Conservation (phyloP, 2,329 filamentous ascomycete species). For the Akanthomyces dipterigenus region DNA sequence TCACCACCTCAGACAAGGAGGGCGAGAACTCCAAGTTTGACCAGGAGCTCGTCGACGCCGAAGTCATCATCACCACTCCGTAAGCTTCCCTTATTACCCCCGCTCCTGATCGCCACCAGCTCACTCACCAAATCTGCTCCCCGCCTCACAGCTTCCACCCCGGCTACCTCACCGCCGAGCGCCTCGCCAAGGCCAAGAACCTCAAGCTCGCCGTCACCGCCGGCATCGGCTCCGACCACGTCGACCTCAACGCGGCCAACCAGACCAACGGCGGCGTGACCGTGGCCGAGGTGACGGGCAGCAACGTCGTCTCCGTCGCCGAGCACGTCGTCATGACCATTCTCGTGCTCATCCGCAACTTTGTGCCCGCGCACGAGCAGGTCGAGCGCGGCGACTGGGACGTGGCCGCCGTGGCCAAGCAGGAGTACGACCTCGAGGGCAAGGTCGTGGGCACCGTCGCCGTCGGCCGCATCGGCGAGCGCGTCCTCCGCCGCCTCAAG, state of each 20-base stretch:
- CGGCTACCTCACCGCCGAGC: constrained; percentile 93
- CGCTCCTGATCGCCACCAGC: too few relatives aligned
- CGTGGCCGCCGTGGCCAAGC: constrained; percentile 92
- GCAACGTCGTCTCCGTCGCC: constrained; percentile 96
- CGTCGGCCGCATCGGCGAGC: constrained; percentile 96
- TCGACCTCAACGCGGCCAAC: constrained; percentile 95
- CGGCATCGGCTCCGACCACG: constrained; percentile 96
- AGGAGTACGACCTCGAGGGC: constrained; percentile 94
- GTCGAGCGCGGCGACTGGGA: constrained; percentile 87
- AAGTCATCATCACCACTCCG: constrained; percentile 99
- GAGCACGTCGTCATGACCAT: constrained; percentile 99
- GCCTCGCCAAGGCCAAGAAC: constrained; percentile 96
- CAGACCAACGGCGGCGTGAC: constrained; percentile 96
- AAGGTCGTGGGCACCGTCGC: constrained; percentile 98
- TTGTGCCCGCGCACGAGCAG: constrained; percentile 94
- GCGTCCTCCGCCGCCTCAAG: constrained; percentile 92
- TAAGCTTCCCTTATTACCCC: constrained; percentile 32
- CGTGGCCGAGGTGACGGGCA: constrained; percentile 95
- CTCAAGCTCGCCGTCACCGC: constrained; percentile 96
- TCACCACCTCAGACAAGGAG: constrained; percentile 98
- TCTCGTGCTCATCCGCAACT: constrained; percentile 92
- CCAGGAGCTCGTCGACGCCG: constrained; percentile 90
- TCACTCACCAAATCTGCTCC: not conserved
- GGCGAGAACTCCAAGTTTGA: constrained; percentile 89
- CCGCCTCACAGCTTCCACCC: constrained; percentile 73